Evolutionary conservation across 1,284 basidiomycete genomes (phyloP).

Genomic region (Tylopilus sp.): DNA sequence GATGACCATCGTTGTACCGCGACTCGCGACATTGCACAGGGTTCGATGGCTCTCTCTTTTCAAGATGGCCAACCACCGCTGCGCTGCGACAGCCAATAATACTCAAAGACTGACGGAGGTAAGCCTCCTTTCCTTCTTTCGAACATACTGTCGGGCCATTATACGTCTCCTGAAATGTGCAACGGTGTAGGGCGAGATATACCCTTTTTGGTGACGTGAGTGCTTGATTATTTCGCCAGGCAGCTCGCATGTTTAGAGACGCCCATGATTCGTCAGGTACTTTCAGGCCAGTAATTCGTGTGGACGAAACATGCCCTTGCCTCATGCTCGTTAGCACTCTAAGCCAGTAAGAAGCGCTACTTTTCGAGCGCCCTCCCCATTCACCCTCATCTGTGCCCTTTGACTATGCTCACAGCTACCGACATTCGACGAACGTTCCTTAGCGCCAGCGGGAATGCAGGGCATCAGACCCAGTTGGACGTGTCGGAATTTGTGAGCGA

Average conservation of each 20-base stretch:
- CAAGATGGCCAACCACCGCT: not conserved
- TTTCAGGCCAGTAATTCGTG: slow-evolving; percentile 1
- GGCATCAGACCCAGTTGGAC: not conserved
- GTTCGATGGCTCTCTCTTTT: too few relatives aligned
- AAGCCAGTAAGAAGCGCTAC: slow-evolving; percentile 9
- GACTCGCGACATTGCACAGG: too few relatives aligned
- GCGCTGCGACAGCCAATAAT: too few relatives aligned
- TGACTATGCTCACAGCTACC: slow-evolving; percentile 14
- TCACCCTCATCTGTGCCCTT: not conserved
- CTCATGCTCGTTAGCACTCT: not conserved
- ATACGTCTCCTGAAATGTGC: too few relatives aligned
- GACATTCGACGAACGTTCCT: slow-evolving; percentile 1
- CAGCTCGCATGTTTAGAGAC: slow-evolving; percentile 10
- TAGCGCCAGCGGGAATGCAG: not conserved
- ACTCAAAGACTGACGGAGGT: too few relatives aligned
- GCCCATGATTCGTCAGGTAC: not conserved
- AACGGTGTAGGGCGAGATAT: not conserved
- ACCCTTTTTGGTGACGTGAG: not conserved
- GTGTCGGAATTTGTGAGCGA: slow-evolving; percentile 9
- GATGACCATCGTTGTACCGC: too few relatives aligned
- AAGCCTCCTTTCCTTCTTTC: too few relatives aligned
- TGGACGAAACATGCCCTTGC: slow-evolving; percentile 1
- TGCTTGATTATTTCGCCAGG: not conserved
- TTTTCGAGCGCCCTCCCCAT: not conserved
- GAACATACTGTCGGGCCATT: too few relatives aligned